Percentiles rank a stretch among this genome's conserved stretches.
These are phyloP conservation scores for Marasmius sp. DNA, from an alignment of 1,284 basidiomycete species.

Conservation along the genomic window DNA sequence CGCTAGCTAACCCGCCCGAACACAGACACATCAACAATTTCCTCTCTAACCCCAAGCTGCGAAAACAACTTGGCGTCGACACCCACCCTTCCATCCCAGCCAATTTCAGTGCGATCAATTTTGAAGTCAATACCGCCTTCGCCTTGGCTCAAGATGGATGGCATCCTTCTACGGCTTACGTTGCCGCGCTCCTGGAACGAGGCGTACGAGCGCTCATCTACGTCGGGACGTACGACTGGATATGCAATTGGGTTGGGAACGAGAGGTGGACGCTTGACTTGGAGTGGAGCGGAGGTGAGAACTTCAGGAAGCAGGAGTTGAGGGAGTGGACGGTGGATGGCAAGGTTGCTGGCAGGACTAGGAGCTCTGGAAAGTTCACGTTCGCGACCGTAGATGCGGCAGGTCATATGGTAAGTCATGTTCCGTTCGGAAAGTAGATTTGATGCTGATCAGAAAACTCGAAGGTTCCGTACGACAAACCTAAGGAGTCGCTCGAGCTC, in stretches of 20 bases:
- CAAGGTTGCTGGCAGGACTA: slow-evolving; percentile 46
- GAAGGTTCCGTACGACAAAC: too few relatives aligned
- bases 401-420: too few relatives aligned
- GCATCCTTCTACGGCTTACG: slow-evolving; percentile 51
- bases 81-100: slow-evolving; percentile 28
- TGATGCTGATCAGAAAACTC: too few relatives aligned
- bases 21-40: slow-evolving; percentile 49
- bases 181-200: slow-evolving; percentile 73
- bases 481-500: too few relatives aligned
- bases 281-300: slow-evolving; percentile 62
- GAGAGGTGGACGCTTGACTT: slow-evolving; percentile 60
- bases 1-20: not conserved
- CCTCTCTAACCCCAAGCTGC: slow-evolving; percentile 56
- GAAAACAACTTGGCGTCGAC: slow-evolving; percentile 59
- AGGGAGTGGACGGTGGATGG: slow-evolving; percentile 52
- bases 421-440: too few relatives aligned
- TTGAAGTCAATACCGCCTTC: slow-evolving; percentile 44
- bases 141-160: slow-evolving; percentile 34
- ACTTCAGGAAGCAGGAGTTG: slow-evolving; percentile 45
- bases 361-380: slow-evolving; percentile 49
- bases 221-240: slow-evolving; percentile 70
- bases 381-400: too few relatives aligned
- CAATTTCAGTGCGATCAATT: slow-evolving; percentile 52
- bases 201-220: slow-evolving; percentile 75
- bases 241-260: too few relatives aligned